Conservation (phyloP, 345 rosid genomes). For the Noccaea caerulescens region DNA sequence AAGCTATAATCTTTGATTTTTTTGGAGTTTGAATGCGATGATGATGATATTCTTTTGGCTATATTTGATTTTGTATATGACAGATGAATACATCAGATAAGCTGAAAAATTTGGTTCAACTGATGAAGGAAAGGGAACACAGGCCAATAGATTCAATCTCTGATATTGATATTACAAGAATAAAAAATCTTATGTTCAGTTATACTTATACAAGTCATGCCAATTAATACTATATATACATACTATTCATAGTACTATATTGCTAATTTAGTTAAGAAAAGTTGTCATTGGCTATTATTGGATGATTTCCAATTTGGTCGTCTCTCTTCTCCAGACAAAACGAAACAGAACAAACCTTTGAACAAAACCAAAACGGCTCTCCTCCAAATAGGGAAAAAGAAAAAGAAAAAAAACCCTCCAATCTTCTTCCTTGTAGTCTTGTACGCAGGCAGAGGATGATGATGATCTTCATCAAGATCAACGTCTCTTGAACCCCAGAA, state of each 20-base stretch:
- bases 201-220: slow-evolving; percentile 11
- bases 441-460: slow-evolving; percentile 8
- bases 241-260: slow-evolving; percentile 2
- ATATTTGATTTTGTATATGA: neutral
- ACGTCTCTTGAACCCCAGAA: slow-evolving; percentile 19
- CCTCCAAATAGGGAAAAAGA: neutral
- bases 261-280: slow-evolving; percentile 25
- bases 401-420: neutral
- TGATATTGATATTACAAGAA: slow-evolving; percentile 56
- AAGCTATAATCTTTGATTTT: neutral
- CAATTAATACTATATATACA: neutral
- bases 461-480: slow-evolving; percentile 33
- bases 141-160: slow-evolving; percentile 62
- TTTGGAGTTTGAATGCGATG: neutral
- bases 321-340: slow-evolving; percentile 19
- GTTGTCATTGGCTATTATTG: slow-evolving; percentile 30
- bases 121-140: slow-evolving; percentile 45
- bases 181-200: slow-evolving; percentile 55
- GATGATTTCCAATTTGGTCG: neutral
- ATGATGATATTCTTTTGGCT: neutral
- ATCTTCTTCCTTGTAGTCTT: slow-evolving; percentile 24
- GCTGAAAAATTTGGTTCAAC: slow-evolving; percentile 34
- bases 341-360: slow-evolving; percentile 4
- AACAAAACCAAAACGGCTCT: slow-evolving; percentile 13
- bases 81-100: slow-evolving; percentile 77